Percentiles rank a stretch among this genome's conserved stretches.
Evolutionary conservation across 371 early-diverging fungal genomes (phyloP).

Genomic region (Mucor sp.): DNA sequence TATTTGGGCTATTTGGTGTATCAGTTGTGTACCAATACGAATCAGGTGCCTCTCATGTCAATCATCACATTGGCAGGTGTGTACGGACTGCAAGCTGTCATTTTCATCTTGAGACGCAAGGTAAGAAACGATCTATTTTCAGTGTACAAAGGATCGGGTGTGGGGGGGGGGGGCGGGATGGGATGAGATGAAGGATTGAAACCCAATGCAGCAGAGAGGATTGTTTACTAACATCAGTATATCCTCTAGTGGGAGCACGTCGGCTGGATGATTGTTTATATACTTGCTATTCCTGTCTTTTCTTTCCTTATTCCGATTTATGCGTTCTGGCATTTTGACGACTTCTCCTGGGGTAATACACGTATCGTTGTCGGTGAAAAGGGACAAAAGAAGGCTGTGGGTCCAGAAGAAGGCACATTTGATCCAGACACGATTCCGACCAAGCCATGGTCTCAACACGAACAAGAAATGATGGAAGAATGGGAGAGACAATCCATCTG

Average conservation of each 20-base stretch:
- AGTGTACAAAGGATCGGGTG: not conserved
- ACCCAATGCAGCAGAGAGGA: not conserved
- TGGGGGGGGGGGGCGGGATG: too few species aligned
- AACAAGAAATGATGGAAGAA: constrained; percentile 26
- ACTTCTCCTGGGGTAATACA: constrained; percentile 93
- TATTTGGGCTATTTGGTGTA: constrained; percentile 83
- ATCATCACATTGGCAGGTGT: constrained; percentile 76
- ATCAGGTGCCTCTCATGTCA: constrained; percentile 63
- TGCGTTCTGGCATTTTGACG: constrained; percentile 93
- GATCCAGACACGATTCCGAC: constrained; percentile 90
- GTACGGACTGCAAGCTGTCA: constrained; percentile 86
- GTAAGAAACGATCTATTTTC: constrained; percentile 52
- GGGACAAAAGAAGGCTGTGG: constrained; percentile 67
- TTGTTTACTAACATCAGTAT: not conserved
- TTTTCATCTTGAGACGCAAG: constrained; percentile 85
- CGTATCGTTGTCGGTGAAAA: constrained; percentile 82
- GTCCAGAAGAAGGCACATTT: constrained; percentile 61
- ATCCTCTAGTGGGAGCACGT: constrained; percentile 67
- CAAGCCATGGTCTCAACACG: constrained; percentile 92
- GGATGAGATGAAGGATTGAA: not conserved
- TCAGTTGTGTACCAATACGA: constrained; percentile 52
- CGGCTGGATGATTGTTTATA: constrained; percentile 86
- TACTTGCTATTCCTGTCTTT: constrained; percentile 71
- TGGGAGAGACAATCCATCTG: constrained; percentile 3
- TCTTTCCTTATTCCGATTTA: constrained; percentile 71